A percentile compares a stretch with the other conserved stretches of the same genome.
Conservation (phyloP, 768 basidiomycete genomes). For the Ramaria sp. region DNA sequence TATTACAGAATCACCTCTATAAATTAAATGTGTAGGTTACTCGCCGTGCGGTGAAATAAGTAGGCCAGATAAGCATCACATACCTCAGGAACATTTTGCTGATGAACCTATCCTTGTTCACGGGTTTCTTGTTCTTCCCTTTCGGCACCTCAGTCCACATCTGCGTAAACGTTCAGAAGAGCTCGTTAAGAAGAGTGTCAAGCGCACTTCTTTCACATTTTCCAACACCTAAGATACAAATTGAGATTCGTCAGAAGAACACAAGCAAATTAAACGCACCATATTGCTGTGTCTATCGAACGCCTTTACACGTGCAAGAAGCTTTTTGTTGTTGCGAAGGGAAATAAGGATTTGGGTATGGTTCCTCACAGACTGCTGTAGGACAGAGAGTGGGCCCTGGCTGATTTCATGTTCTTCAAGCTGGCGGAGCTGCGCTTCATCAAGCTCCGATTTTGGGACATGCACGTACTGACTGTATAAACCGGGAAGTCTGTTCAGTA, state of each 20-base stretch:
- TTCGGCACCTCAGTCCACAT: constrained; percentile 99
- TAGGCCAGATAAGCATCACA: constrained; percentile 20
- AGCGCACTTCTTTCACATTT: constrained; percentile 88
- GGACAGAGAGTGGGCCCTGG: constrained; percentile 91
- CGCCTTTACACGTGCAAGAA: constrained; percentile 91
- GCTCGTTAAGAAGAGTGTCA: not conserved
- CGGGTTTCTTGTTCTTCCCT: constrained; percentile 96
- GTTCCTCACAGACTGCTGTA: constrained; percentile 96
- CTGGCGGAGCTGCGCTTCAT: constrained; percentile 91
- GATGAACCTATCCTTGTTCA: constrained; percentile 99
- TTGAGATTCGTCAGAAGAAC: constrained; percentile 6
- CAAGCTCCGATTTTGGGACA: constrained; percentile 92
- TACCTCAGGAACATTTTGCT: constrained; percentile 97
- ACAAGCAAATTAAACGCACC: constrained; percentile 37
- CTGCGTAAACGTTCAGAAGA: constrained; percentile 28
- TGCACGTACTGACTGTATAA: constrained; percentile 83
- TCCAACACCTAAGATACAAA: constrained; percentile 63
- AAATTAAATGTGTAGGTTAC: constrained; percentile 10
- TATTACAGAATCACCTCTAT: constrained; percentile 94
- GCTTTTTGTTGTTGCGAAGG: constrained; percentile 95
- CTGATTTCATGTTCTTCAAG: constrained; percentile 98
- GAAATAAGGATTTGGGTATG: constrained; percentile 97
- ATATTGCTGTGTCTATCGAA: constrained; percentile 99
- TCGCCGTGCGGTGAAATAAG: not conserved
- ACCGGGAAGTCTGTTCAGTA: not conserved